These are phyloP conservation scores for Gossypium bickii DNA, from an alignment of 345 rosid species.

Conservation along the genomic window DNA sequence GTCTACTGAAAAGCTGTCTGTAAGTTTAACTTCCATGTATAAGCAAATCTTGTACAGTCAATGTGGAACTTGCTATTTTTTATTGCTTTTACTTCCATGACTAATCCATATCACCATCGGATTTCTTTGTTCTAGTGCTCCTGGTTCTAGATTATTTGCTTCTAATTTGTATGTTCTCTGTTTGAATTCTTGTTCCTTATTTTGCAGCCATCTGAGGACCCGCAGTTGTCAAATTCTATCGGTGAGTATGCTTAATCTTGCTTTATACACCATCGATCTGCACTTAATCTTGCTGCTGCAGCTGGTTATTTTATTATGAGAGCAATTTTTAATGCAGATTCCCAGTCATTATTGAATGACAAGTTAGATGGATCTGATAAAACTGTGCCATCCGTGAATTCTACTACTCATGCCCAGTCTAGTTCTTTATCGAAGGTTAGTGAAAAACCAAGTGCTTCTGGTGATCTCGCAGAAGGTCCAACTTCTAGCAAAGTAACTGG, in stretches of 20 bases:
- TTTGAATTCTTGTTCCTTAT: slow-evolving; percentile 8
- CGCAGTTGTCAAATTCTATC: slow-evolving; percentile 24
- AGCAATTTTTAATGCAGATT: slow-evolving; percentile 33
- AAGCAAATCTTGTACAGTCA: background rate
- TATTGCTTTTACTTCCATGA: background rate
- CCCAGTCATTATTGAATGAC: slow-evolving; percentile 21
- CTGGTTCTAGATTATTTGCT: slow-evolving; percentile 2
- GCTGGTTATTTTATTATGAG: background rate
- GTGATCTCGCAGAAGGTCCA: slow-evolving; percentile 38
- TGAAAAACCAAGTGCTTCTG: slow-evolving; percentile 40
- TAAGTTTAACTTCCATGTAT: slow-evolving; percentile 24
- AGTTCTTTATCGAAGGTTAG: slow-evolving; percentile 7
- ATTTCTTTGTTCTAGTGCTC: background rate
- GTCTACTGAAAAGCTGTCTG: slow-evolving; percentile 31
- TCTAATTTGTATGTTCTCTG: slow-evolving; percentile 8
- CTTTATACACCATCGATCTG: background rate
- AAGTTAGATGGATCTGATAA: slow-evolving; percentile 39
- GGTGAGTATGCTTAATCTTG: slow-evolving; percentile 35
- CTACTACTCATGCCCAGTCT: slow-evolving; percentile 28
- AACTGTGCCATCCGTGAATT: slow-evolving; percentile 33
- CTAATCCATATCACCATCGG: background rate
- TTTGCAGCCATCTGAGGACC: slow-evolving; percentile 36
- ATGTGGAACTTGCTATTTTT: background rate
- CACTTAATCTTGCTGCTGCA: background rate
- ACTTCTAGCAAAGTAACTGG: slow-evolving; percentile 35